Evolutionary conservation across 2,329 filamentous ascomycete genomes (phyloP).

Genomic region (Ceratocystis alfenasii): DNA sequence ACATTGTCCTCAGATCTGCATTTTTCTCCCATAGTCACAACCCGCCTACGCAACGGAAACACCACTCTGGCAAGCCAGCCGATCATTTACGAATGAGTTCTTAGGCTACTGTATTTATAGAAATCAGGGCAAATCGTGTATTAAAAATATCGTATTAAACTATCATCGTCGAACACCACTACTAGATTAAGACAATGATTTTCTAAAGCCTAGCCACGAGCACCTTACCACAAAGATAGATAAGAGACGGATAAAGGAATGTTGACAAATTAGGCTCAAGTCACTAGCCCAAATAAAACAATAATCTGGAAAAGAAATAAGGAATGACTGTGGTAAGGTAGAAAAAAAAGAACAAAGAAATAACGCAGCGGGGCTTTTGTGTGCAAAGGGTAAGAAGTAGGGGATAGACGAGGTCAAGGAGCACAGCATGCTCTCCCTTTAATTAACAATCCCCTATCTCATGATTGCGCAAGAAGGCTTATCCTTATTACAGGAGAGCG

Average conservation of each 20-base stretch:
- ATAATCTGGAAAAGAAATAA: neutral
- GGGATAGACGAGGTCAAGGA: neutral
- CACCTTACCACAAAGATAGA: neutral
- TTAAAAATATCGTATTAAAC: too few species aligned
- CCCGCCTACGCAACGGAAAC: too few species aligned
- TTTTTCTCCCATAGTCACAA: too few species aligned
- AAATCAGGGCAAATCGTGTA: too few species aligned
- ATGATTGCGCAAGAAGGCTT: neutral
- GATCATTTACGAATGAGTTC: too few species aligned
- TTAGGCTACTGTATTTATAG: too few species aligned
- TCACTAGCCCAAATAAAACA: neutral
- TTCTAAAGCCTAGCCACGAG: neutral
- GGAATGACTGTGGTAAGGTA: neutral
- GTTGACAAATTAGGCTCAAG: neutral
- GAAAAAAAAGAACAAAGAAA: neutral
- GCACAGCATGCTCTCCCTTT: neutral
- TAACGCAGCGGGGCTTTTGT: neutral
- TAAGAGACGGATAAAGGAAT: neutral
- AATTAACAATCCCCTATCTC: too few species aligned
- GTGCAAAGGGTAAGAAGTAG: neutral
- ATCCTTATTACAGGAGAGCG: conserved; percentile 1
- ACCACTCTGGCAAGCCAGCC: too few species aligned
- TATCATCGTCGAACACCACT: too few species aligned
- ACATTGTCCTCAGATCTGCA: too few species aligned
- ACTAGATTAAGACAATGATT: too few species aligned